A percentile compares a stretch with the other conserved stretches of the same genome.
Evolutionary conservation across 2,329 filamentous ascomycete species (phyloP).

Genomic region (Lachnellula subtilissima): DNA sequence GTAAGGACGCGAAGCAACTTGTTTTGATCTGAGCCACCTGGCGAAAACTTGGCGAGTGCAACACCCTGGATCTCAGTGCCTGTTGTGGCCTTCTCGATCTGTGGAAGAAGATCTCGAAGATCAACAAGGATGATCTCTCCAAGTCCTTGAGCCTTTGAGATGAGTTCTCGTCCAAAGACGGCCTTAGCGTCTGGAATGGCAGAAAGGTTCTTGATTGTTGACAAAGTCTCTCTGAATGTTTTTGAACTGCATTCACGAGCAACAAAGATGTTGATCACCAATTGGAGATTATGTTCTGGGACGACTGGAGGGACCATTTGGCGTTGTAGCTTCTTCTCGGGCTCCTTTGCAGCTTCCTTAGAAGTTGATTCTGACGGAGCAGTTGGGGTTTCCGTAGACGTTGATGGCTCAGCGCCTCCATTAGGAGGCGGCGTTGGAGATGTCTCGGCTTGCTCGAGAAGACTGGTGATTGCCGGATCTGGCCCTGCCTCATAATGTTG

Average conservation of each 20-base stretch:
- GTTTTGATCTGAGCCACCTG: constrained; percentile 91
- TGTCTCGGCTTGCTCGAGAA: constrained; percentile 5
- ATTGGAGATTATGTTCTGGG: constrained; percentile 79
- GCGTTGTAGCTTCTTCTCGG: constrained; percentile 31
- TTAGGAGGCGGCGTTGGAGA: constrained; percentile 6
- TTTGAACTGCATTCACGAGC: constrained; percentile 95
- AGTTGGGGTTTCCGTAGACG: constrained; percentile 17
- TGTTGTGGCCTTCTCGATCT: constrained; percentile 80
- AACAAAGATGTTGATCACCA: constrained; percentile 96
- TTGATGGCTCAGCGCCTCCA: constrained; percentile 17
- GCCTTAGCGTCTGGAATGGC: constrained; percentile 86
- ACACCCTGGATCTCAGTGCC: constrained; percentile 95
- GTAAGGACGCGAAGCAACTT: constrained; percentile 90
- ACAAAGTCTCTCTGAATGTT: constrained; percentile 95
- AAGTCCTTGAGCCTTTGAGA: constrained; percentile 77
- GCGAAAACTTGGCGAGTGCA: constrained; percentile 91
- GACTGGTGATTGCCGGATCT: constrained; percentile 12
- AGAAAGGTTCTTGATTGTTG: constrained; percentile 97
- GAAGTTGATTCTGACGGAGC: constrained; percentile 23
- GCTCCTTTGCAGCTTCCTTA: constrained; percentile 24
- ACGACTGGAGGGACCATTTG: constrained; percentile 77
- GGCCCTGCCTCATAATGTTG: constrained; percentile 8
- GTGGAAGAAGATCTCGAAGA: constrained; percentile 75
- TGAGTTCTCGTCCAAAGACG: constrained; percentile 88
- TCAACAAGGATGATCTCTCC: constrained; percentile 82